Evolutionary conservation across 1,284 basidiomycete genomes (phyloP), one percentile per base, ranked within the genome.

Genomic region (Sporisorium exsertum): DNA sequence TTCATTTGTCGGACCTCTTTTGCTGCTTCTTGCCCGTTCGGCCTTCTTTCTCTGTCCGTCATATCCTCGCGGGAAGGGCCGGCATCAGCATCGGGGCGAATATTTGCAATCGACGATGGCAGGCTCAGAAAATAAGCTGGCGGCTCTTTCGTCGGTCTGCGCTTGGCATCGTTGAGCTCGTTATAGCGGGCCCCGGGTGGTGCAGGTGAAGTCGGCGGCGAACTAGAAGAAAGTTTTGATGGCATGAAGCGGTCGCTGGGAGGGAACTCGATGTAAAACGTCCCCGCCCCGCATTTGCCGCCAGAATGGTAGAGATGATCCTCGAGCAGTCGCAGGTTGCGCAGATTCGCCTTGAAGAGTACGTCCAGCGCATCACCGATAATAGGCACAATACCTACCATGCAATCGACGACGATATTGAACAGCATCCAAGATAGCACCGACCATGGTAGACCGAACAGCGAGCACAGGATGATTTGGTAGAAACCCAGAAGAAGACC

Each of bases 331-430:
- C 68, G 71, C 27, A 84, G 58, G 42, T 84, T 84, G 24, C 82
- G 63, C 33, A 83, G 53, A 47, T 84, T 85, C 9, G 81, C 77
- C 58, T 84, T 83, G 72, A 84, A 85, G 8, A 82, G 65, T 7
- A 85, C 78, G 53, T 85, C 84, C 18, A 84, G 66, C 5, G 80
- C 61, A 60, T 85, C 84, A 4, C 84, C 84, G 16, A 85, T 58
- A 16, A 85, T n/a, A 37, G 84, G 84, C 15, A 85, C 60, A n/a
- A 84, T 58, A 4, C 84, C 84, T 6, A 85, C 50, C 16, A 80
- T 33, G 43, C 67, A 65, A 69, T 85, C 83, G 16, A 85, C 13
- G 16, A 84, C 47, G 37, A 81, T 71, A 46, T 82, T 84, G 57
- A 81, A 45, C 2, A 81, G 54, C 84, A 85, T 85, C 64, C 77